These are phyloP conservation scores for Phytophthora idaei DNA, from an alignment of 352 stramenopile genomes.

Conservation along the genomic window DNA sequence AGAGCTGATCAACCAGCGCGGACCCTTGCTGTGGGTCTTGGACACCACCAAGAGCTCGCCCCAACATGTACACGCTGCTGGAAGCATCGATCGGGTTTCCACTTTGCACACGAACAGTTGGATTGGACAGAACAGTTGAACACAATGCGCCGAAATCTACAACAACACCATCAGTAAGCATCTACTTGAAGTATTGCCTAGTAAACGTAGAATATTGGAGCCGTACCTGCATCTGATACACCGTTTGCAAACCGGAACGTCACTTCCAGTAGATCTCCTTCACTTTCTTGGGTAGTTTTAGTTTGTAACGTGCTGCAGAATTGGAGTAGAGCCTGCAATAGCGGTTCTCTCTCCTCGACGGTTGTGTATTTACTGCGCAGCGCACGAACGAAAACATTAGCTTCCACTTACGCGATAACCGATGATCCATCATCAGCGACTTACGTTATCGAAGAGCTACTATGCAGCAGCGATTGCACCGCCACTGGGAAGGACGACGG, in stretches of 20 bases:
- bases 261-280: conserved; percentile 68
- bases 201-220: not conserved
- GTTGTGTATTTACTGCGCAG: conserved; percentile 68
- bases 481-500: conserved; percentile 47
- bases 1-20: conserved; percentile 53
- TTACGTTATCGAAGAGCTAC: conserved; percentile 64
- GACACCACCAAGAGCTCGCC: conserved; percentile 59
- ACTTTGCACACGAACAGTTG: conserved; percentile 42
- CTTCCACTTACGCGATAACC: not conserved
- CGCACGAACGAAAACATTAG: conserved; percentile 5
- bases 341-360: conserved; percentile 48
- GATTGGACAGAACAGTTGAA: conserved; percentile 46
- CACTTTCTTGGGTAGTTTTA: conserved; percentile 23
- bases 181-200: not conserved
- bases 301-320: conserved; percentile 27
- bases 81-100: conserved; percentile 32
- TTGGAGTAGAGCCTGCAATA: conserved; percentile 42
- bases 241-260: conserved; percentile 59
- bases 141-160: conserved; percentile 63
- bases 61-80: conserved; percentile 48
- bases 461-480: conserved; percentile 54
- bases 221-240: conserved; percentile 53
- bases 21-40: conserved; percentile 36
- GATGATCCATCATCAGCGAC: not conserved
- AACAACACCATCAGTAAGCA: not conserved